Evolutionary conservation across 306 rosid genomes (phyloP).

Genomic region (Quercus agrifolia): DNA sequence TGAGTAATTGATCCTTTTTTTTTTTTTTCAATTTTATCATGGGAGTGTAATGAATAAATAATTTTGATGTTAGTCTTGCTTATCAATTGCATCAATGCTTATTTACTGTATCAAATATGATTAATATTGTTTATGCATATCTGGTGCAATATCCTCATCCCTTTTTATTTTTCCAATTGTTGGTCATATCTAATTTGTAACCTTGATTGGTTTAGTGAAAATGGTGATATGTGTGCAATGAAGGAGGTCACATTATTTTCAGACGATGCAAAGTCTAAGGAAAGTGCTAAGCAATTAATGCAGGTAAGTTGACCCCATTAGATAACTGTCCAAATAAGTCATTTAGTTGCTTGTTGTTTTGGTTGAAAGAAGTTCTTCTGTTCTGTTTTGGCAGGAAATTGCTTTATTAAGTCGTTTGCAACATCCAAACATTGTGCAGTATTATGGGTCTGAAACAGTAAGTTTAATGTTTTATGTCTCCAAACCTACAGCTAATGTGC

Average conservation of each 20-base stretch:
- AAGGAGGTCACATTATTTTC: constrained; percentile 98
- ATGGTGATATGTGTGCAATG: constrained; percentile 99
- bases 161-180: constrained; percentile 4
- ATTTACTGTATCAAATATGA: background rate
- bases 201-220: constrained; percentile 56
- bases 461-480: constrained; percentile 27
- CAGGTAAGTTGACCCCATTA: constrained; percentile 53
- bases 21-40: background rate
- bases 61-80: background rate
- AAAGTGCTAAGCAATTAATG: constrained; percentile 91
- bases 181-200: constrained; percentile 12
- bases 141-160: background rate
- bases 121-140: background rate
- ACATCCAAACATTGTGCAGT: constrained; percentile 97
- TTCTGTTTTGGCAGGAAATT: constrained; percentile 68
- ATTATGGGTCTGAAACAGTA: constrained; percentile 88
- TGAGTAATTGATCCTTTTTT: background rate
- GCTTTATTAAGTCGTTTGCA: constrained; percentile 83
- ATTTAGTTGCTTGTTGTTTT: constrained; percentile 25
- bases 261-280: constrained; percentile 94
- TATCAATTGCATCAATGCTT: background rate
- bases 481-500: background rate
- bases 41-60: background rate
- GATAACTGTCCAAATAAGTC: constrained; percentile 2
- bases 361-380: constrained; percentile 33